Percentiles rank a stretch among this genome's conserved stretches.
phyloP scores from a whole-genome alignment of 208 protist genomes.

The Borovskyia barvae region DNA sequence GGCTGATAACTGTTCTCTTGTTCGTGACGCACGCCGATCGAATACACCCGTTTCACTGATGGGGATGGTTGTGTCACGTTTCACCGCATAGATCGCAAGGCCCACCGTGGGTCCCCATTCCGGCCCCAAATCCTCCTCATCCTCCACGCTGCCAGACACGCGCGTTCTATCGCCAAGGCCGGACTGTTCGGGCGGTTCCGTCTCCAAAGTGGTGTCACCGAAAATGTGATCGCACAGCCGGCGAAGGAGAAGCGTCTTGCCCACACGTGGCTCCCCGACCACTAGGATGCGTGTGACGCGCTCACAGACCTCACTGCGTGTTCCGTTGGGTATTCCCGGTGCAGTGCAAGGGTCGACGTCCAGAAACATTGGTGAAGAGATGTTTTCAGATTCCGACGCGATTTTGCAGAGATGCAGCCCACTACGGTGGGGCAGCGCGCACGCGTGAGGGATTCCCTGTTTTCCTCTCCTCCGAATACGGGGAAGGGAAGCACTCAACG shows the following conservation, averaged over 20 bases:
- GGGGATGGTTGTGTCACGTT: slow-evolving; percentile 23
- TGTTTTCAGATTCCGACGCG: no score
- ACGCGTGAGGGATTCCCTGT: no score
- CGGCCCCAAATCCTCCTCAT: slow-evolving; percentile 21
- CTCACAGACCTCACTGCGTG: no score
- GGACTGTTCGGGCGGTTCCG: neutral
- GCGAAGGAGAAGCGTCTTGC: slow-evolving; percentile 79
- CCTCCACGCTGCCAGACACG: neutral
- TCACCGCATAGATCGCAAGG: slow-evolving; percentile 47
- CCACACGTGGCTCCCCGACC: slow-evolving; percentile 71
- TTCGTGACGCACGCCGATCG: neutral
- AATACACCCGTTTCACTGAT: neutral
- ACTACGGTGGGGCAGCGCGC: no score
- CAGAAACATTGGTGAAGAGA: no score
- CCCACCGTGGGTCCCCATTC: slow-evolving; percentile 57
- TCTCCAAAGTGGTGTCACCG: slow-evolving; percentile 14
- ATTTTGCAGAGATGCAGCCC: no score
- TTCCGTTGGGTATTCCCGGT: no score
- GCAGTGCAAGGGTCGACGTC: no score
- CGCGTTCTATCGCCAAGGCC: neutral
- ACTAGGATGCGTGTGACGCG: slow-evolving; percentile 58
- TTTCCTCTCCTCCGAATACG: no score
- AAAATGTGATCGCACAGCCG: slow-evolving; percentile 59
- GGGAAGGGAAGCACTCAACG: no score
- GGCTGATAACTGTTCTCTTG: no score